Conservation (phyloP, 2,329 filamentous ascomycete species). For the Fusarium equiseti region DNA sequence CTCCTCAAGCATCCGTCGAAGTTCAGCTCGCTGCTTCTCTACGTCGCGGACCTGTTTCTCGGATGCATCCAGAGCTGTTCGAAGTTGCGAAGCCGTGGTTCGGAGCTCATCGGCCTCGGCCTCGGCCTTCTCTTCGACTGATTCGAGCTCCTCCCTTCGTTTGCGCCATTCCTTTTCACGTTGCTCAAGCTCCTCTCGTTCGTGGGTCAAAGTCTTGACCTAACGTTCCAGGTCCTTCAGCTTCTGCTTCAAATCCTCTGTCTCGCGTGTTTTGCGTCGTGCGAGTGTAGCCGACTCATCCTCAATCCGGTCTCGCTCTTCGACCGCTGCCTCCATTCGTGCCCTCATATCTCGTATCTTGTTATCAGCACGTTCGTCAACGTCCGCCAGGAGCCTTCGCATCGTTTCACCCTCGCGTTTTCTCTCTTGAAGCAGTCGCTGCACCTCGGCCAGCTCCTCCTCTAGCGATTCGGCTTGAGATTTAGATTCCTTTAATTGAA, state of each 20-base stretch:
- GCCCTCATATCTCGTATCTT: constrained; percentile 90
- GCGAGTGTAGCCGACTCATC: constrained; percentile 86
- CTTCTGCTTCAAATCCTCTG: constrained; percentile 85
- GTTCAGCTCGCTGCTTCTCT: constrained; percentile 83
- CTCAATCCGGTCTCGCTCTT: constrained; percentile 92
- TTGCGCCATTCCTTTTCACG: constrained; percentile 80
- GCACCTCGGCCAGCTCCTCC: constrained; percentile 90
- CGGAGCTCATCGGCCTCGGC: constrained; percentile 82
- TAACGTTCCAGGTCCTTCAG: constrained; percentile 85
- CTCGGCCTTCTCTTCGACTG: constrained; percentile 73
- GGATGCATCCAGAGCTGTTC: constrained; percentile 85
- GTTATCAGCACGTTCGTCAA: constrained; percentile 83
- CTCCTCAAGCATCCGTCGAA: constrained; percentile 83
- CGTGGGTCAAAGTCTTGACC: constrained; percentile 75
- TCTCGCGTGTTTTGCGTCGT: constrained; percentile 81
- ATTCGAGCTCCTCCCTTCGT: constrained; percentile 81
- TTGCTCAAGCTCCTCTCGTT: constrained; percentile 81
- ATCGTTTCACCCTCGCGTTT: constrained; percentile 95
- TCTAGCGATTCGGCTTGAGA: constrained; percentile 87
- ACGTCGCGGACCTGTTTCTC: constrained; percentile 86
- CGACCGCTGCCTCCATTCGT: constrained; percentile 88
- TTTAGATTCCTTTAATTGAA: constrained; percentile 91
- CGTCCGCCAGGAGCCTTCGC: constrained; percentile 87
- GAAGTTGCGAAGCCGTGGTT: constrained; percentile 80
- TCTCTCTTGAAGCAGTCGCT: constrained; percentile 86